Conservation (phyloP, 352 stramenopile species). For the Lagenidium giganteum region DNA sequence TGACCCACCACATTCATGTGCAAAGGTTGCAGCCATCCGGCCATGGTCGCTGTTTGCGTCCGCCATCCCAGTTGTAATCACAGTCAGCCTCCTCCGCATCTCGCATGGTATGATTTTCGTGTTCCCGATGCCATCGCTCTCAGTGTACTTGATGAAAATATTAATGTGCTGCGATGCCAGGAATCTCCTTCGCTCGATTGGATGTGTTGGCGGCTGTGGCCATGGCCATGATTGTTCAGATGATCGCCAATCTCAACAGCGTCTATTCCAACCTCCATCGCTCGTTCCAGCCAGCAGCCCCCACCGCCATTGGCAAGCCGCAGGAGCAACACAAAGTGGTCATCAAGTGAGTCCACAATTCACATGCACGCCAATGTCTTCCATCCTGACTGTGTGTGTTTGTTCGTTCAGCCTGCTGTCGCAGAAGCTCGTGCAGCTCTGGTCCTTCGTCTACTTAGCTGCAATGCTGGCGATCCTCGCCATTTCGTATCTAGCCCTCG, state of each 20-base stretch:
- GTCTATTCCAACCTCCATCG: conserved; percentile 74
- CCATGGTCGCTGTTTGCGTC: conserved; percentile 57
- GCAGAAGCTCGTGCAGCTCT: conserved; percentile 63
- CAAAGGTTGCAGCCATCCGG: conserved; percentile 39
- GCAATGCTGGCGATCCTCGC: conserved; percentile 35
- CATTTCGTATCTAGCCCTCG: conserved; percentile 35
- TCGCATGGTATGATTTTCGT: conserved; percentile 16
- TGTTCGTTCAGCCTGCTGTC: conserved; percentile 45
- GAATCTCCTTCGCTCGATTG: conserved; percentile 26
- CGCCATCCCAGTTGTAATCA: conserved; percentile 38
- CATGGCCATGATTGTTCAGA: conserved; percentile 57
- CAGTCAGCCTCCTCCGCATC: conserved; percentile 42
- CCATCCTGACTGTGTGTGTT: background rate
- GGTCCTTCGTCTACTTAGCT: conserved; percentile 53
- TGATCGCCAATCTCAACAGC: conserved; percentile 63
- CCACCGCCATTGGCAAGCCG: conserved; percentile 17
- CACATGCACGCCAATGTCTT: background rate
- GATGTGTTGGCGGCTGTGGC: conserved; percentile 32
- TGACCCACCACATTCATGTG: background rate
- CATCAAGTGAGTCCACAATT: conserved; percentile 43
- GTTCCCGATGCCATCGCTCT: background rate
- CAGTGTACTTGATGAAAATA: conserved; percentile 1
- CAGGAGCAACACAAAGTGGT: conserved; percentile 42
- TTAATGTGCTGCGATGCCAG: conserved; percentile 4
- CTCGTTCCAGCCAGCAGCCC: conserved; percentile 30